phyloP scores from a whole-genome alignment of 1,139 yeast genomes.

The Trichomonascaceae sp. region DNA sequence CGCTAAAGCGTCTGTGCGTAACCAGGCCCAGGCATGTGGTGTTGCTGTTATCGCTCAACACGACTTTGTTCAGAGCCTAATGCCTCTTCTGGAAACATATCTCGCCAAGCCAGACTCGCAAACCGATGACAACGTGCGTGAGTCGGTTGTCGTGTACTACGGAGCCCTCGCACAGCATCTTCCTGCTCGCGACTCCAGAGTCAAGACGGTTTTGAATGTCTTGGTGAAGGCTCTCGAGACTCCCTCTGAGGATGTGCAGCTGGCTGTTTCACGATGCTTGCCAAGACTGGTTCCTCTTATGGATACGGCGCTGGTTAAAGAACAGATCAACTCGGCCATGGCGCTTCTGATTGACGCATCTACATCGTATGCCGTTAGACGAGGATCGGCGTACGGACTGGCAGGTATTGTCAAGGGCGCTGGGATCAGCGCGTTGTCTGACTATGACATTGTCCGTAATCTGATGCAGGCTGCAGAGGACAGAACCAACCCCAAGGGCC shows the following conservation, averaged over 20 bases:
- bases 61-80: constrained; percentile 62
- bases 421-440: constrained; percentile 66
- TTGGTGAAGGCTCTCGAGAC: constrained; percentile 65
- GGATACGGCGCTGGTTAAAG: constrained; percentile 27
- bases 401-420: constrained; percentile 87
- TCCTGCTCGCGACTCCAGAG: constrained; percentile 47
- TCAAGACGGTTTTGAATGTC: constrained; percentile 50
- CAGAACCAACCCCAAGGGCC: constrained; percentile 47
- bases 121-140: constrained; percentile 51
- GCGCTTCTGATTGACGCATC: constrained; percentile 47
- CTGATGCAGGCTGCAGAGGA: constrained; percentile 84
- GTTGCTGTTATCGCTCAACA: constrained; percentile 50
- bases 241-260: constrained; percentile 82
- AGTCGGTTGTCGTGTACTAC: constrained; percentile 71
- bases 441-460: constrained; percentile 62
- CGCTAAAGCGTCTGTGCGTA: constrained; percentile 56
- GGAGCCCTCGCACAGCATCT: constrained; percentile 84
- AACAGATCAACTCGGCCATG: constrained; percentile 32
- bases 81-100: constrained; percentile 62
- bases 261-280: constrained; percentile 72
- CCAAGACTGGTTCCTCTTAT: constrained; percentile 63
- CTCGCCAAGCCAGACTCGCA: constrained; percentile 25
- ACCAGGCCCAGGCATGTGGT: constrained; percentile 85
- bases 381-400: constrained; percentile 94
- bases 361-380: constrained; percentile 43